These are phyloP conservation scores for Cicer bijugum DNA, from an alignment of 306 rosid genomes.

Conservation along the genomic window DNA sequence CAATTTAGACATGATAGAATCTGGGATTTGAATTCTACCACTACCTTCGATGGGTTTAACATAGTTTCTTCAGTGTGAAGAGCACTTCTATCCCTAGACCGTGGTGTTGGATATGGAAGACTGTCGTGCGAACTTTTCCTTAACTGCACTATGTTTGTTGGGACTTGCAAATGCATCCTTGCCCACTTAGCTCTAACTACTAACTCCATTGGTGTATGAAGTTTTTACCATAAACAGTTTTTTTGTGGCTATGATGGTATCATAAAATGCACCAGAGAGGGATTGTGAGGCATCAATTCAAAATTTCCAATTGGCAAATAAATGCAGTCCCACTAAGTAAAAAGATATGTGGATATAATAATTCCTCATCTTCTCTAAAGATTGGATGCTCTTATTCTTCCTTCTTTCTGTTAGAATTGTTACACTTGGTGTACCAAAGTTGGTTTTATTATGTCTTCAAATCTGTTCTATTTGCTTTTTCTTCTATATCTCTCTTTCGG, in stretches of 20 bases:
- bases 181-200: conserved; percentile 10
- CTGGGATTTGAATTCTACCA: neutral
- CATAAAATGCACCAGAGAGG: neutral
- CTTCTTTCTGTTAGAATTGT: neutral
- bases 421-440: neutral
- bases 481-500: neutral
- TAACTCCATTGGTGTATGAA: neutral
- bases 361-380: neutral
- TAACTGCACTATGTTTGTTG: conserved; percentile 24
- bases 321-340: neutral
- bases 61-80: neutral
- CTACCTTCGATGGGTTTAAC: neutral
- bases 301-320: neutral
- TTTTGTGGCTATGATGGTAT: neutral
- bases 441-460: neutral
- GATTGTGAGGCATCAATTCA: neutral
- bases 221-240: neutral
- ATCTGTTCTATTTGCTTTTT: neutral
- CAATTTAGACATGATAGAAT: neutral
- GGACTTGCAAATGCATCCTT: conserved; percentile 6
- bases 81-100: neutral
- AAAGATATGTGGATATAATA: neutral
- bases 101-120: conserved; percentile 24
- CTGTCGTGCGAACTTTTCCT: neutral
- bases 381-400: neutral